Evolutionary conservation across 2,329 filamentous ascomycete species (phyloP).

Genomic region (Lithohypha guttulata): DNA sequence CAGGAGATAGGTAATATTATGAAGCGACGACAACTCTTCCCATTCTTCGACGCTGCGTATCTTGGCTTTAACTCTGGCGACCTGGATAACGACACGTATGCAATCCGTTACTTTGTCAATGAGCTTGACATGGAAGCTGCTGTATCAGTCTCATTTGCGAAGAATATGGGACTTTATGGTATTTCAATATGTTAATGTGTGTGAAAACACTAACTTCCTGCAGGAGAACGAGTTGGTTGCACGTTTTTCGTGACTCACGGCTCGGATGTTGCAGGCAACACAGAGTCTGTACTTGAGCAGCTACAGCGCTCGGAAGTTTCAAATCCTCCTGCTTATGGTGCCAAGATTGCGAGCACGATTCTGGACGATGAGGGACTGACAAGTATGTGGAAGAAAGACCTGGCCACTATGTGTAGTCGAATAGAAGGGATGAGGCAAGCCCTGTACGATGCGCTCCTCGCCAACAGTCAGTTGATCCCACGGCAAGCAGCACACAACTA

Average conservation of each 20-base stretch:
- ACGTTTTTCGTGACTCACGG: slow-evolving; percentile 85
- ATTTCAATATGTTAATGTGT: too few relatives aligned
- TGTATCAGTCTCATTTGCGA: slow-evolving; percentile 89
- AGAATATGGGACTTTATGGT: slow-evolving; percentile 96
- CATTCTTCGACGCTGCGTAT: slow-evolving; percentile 96
- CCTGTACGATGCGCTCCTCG: slow-evolving; percentile 67
- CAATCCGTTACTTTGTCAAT: slow-evolving; percentile 83
- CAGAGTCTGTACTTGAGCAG: slow-evolving; percentile 97
- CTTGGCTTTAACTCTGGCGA: slow-evolving; percentile 94
- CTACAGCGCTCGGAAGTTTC: slow-evolving; percentile 94
- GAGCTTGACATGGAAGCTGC: slow-evolving; percentile 73
- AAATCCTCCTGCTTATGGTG: slow-evolving; percentile 93
- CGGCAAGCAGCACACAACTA: neutral
- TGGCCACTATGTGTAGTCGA: slow-evolving; percentile 97
- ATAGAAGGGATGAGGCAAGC: slow-evolving; percentile 94
- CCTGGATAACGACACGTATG: slow-evolving; percentile 71
- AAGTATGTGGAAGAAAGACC: slow-evolving; percentile 88
- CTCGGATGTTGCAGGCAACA: slow-evolving; percentile 81
- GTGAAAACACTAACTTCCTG: too few relatives aligned
- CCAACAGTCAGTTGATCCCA: neutral
- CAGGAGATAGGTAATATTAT: slow-evolving; percentile 71
- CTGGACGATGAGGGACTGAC: slow-evolving; percentile 79
- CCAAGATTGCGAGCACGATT: slow-evolving; percentile 84
- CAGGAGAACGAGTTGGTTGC: slow-evolving; percentile 86
- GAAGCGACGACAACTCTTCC: slow-evolving; percentile 73